Evolutionary conservation across 352 stramenopile genomes (phyloP), one percentile per base, ranked within the genome.

Genomic region (Phytophthora sansomeana): DNA sequence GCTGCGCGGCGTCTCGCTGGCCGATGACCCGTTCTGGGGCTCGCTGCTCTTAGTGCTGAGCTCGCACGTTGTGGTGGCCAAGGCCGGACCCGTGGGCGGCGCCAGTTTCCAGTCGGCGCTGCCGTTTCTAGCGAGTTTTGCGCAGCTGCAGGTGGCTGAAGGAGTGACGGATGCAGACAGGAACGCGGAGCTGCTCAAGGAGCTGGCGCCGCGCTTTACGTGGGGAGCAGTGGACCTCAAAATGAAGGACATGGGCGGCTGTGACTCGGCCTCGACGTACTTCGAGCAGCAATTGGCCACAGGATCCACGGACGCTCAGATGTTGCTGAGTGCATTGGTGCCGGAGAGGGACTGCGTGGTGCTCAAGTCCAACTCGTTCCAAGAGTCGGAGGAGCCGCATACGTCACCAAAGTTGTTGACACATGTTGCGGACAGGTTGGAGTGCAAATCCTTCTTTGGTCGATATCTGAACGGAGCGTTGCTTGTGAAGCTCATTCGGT

Each of bases 141-240:
- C 72, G 28, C 56, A 78, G 50, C 78, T 89, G 9, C 74, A 87
- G 69, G 70, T 90, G 28, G 53, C 72, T 5, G 71, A 64, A 19
- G 60, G 33, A 1, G 36, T n/a, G 24, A 33, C 8, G 1, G 61
- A 72, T 38, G 51, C 28, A 13, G 69, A 85, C 8, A 54, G 58
- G 47, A 89, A 91, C 50, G 30, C 69, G 8, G 30, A 35, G 57
- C 53, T 91, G 58, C 63, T 91, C 38, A 74, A 77, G 55, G 78
- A 78, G n/a, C 52, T 93, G 26, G 58, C 78, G 47, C 84, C 84
- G 17, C 67, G 54, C 35, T 73, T 91, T 42, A 91, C 84, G 44
- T 93, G 84, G 84, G 80, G 74, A 9, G 84, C 84, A 1, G 53
- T 93, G 49, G 84, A 91, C 58, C 78, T 93, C 54, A 91, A 93